Base-by-base conservation (phyloP, 805 yeast genomes). In the Wickerhamiella musiphila region DNA sequence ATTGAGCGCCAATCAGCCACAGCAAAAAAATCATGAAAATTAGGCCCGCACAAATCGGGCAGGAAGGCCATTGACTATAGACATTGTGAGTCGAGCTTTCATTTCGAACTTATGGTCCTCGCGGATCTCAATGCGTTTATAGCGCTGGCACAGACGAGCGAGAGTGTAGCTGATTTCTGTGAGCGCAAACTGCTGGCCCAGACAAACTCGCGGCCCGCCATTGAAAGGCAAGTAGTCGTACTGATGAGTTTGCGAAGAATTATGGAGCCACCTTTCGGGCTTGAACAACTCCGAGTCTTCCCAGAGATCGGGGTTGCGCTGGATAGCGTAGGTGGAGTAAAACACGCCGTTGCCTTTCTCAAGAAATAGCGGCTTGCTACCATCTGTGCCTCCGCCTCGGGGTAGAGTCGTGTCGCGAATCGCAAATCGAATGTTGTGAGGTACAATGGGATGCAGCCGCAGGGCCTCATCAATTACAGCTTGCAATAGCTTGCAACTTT, bases 171-270 rank as follows among this genome's bases (percentile, higher is more conserved):
- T 52, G 10, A 63, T 62, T 42, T 62, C 66, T 16, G 66, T 60
- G 23, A 61, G 51, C 6, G 66, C 68, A 47, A 61, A 60, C 43
- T 61, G 66, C 45, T 62, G 66, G 28, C 66, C 68, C 32, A 61
- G 48, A 40, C 66, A 62, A 29, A 61, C 60, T 33, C 68, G 44
- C 13, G 66, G 66, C 10, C 68, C 68, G 27, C 66, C 68, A 38
- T 60, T 60, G 44, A 61, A 61, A 20, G 66, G 65, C 16, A 60
- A 44, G 41, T 56, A 60, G 11, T 55, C 53, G 64, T 65, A 61
- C 6, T 44, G 39, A 9, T 18, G 23, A 17, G n/a, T 20, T 19
- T 18, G 18, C 8, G 15, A 6, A 12, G 19, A 23, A 4, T 17
- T 14, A n/a, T n/a, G n/a, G n/a, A n/a, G 30, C 66, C 66, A 61